phyloP scores from a whole-genome alignment of 768 basidiomycete species.

The Termitomyces sp. region DNA sequence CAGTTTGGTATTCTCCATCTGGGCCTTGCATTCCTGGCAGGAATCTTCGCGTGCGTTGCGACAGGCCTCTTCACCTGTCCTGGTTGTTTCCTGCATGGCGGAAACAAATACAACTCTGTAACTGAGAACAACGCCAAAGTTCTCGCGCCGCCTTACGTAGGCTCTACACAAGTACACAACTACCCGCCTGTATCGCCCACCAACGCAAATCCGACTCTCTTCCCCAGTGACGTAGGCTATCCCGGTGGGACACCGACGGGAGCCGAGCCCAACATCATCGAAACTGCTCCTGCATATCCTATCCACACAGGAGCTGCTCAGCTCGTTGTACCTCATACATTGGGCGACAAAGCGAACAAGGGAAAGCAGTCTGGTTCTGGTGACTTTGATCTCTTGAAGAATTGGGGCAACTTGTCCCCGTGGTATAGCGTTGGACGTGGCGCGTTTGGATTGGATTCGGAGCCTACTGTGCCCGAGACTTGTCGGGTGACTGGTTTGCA shows the following conservation, averaged over 20 bases:
- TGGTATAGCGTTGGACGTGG: conserved; percentile 74
- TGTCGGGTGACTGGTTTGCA: conserved; percentile 75
- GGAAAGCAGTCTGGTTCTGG: conserved; percentile 16
- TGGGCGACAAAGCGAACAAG: conserved; percentile 11
- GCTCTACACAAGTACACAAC: conserved; percentile 64
- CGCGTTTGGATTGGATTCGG: conserved; percentile 71
- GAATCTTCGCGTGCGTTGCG: conserved; percentile 45
- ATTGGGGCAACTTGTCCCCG: conserved; percentile 84
- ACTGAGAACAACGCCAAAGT: conserved; percentile 19
- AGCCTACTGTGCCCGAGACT: conserved; percentile 63
- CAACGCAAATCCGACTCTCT: conserved; percentile 66
- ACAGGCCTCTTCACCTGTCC: conserved; percentile 46
- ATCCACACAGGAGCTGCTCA: conserved; percentile 67
- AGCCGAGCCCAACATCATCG: conserved; percentile 68
- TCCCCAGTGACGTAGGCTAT: conserved; percentile 77
- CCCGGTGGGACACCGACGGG: conserved; percentile 78
- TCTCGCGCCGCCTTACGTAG: conserved; percentile 64
- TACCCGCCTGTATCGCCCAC: conserved; percentile 76
- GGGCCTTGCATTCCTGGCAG: conserved; percentile 49
- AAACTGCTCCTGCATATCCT: conserved; percentile 77
- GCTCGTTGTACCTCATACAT: conserved; percentile 51
- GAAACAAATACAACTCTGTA: neutral
- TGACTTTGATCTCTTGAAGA: conserved; percentile 64
- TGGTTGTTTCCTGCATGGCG: conserved; percentile 29
- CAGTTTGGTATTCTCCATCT: conserved; percentile 37